These are phyloP conservation scores for Didymella arachidicola DNA, from an alignment of 2,329 filamentous ascomycete genomes.

Conservation along the genomic window DNA sequence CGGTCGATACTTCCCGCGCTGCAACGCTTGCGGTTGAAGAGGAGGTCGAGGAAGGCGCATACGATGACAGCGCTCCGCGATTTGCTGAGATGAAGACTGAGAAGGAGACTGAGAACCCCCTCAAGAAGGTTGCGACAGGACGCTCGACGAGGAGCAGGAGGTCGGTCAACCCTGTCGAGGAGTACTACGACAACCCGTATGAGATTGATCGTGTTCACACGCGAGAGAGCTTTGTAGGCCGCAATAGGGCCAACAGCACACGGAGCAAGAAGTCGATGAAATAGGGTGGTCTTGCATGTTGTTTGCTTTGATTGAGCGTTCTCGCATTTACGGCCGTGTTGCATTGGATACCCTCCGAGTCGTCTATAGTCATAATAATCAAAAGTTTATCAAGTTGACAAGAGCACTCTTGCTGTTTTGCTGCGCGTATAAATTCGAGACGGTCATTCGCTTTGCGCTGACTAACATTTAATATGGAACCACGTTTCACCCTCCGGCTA, in stretches of 20 bases:
- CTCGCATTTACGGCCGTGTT: constrained; percentile 19
- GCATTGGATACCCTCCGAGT: constrained; percentile 35
- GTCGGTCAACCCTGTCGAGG: constrained; percentile 34
- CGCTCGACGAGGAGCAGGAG: constrained; percentile 37
- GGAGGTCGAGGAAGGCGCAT: constrained; percentile 43
- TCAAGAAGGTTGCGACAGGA: constrained; percentile 43
- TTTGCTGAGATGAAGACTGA: constrained; percentile 53
- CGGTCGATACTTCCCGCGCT: constrained; percentile 37
- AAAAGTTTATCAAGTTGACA: constrained; percentile 10
- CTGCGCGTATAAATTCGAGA: not conserved
- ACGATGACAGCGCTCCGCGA: constrained; percentile 35
- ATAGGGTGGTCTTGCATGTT: constrained; percentile 7
- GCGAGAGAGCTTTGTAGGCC: constrained; percentile 53
- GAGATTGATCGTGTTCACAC: constrained; percentile 60
- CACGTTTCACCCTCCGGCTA: constrained; percentile 12
- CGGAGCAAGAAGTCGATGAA: constrained; percentile 22
- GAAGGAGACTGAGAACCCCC: constrained; percentile 38
- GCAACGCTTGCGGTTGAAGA: constrained; percentile 30
- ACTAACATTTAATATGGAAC: constrained; percentile 5
- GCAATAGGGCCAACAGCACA: constrained; percentile 32
- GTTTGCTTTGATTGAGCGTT: constrained; percentile 21
- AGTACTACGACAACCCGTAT: constrained; percentile 57
- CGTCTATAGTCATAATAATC: constrained; percentile 15
- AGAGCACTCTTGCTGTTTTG: not conserved
- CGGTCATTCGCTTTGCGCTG: constrained; percentile 1